Conservation (phyloP, 139 green algal species). For the Micractinium conductrix region DNA sequence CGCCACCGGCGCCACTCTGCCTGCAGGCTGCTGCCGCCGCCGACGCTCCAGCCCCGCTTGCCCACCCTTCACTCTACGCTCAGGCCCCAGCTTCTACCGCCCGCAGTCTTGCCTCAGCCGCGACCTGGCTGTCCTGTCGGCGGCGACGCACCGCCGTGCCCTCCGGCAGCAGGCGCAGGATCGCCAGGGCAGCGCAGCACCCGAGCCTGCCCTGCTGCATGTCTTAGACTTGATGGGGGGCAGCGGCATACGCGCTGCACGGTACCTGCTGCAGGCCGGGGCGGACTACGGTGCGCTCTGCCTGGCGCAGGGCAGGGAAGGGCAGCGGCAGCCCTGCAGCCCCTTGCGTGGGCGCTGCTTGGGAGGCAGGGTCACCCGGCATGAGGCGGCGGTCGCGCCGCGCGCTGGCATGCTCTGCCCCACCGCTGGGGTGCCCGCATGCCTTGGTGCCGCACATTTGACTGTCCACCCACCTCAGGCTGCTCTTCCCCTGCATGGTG, state of each 20-base stretch:
- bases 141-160: neutral
- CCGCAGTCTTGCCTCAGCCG: conserved; percentile 30
- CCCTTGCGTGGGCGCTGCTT: neutral
- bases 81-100: conserved; percentile 21
- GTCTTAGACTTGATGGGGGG: conserved; percentile 19
- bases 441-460: no score
- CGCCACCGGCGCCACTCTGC: no score
- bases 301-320: no score
- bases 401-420: no score
- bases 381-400: neutral
- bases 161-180: neutral
- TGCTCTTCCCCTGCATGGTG: neutral
- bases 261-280: conserved; percentile 18
- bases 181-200: neutral
- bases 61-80: neutral
- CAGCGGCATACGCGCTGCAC: conserved; percentile 14
- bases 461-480: neutral
- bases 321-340: neutral
- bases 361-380: neutral
- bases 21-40: no score
- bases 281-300: conserved; percentile 9
- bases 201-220: conserved; percentile 9
- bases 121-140: conserved; percentile 24
- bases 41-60: neutral
- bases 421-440: neutral